phyloP scores from a whole-genome alignment of 2,329 filamentous ascomycete genomes.

The Fusarium subglutinans region DNA sequence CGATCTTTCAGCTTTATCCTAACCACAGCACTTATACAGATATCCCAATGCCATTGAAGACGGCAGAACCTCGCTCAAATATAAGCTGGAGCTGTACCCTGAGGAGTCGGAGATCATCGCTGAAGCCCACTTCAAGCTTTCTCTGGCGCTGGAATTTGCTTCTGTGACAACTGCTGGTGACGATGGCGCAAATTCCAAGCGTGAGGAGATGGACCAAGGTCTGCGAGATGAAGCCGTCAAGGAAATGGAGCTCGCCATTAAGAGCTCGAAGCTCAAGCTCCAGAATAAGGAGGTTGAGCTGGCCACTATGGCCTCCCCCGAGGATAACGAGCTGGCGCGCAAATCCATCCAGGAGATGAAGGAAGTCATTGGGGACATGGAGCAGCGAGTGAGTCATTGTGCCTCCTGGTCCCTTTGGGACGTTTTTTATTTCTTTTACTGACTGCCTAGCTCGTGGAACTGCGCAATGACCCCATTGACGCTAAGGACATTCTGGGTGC shows the following conservation, averaged over 20 bases:
- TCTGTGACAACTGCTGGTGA: slow-evolving; percentile 73
- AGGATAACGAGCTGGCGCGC: slow-evolving; percentile 72
- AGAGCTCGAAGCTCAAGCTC: slow-evolving; percentile 76
- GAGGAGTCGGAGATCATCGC: slow-evolving; percentile 86
- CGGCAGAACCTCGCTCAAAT: slow-evolving; percentile 77
- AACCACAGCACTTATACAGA: slow-evolving; percentile 48
- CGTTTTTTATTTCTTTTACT: neutral
- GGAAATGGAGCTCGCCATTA: slow-evolving; percentile 78
- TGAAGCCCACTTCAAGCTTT: slow-evolving; percentile 96
- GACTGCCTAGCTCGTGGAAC: slow-evolving; percentile 68
- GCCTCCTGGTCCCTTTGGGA: neutral
- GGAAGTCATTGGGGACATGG: slow-evolving; percentile 82
- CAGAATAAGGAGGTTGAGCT: slow-evolving; percentile 75
- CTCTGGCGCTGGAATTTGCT: slow-evolving; percentile 92
- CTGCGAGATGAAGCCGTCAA: slow-evolving; percentile 75
- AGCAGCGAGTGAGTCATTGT: slow-evolving; percentile 69
- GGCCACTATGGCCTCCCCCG: slow-evolving; percentile 68
- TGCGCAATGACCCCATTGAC: slow-evolving; percentile 67
- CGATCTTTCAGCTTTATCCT: neutral
- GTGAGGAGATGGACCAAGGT: slow-evolving; percentile 69
- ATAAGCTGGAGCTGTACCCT: slow-evolving; percentile 82
- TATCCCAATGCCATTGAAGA: slow-evolving; percentile 90
- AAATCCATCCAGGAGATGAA: slow-evolving; percentile 76
- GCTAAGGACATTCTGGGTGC: slow-evolving; percentile 52
- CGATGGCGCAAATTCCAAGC: slow-evolving; percentile 56